Evolutionary conservation across 768 basidiomycete species (phyloP).

Genomic region (Tricholoma sp.): DNA sequence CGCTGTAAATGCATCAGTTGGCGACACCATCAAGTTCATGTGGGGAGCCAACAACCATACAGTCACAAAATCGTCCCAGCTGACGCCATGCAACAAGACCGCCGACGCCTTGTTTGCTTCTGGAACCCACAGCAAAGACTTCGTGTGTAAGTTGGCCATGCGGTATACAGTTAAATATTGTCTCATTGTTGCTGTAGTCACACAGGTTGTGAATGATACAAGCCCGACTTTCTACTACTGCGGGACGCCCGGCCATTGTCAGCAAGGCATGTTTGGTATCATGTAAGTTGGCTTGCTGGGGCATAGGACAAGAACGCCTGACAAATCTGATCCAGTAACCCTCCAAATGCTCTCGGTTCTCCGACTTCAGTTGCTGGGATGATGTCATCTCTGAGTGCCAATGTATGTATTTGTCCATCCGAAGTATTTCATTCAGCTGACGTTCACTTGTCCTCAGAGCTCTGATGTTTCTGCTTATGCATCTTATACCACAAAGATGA

Average conservation of each 20-base stretch:
- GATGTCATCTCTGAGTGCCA: conserved; percentile 44
- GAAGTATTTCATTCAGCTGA: not conserved
- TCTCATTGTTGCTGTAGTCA: conserved; percentile 38
- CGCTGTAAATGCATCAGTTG: conserved; percentile 67
- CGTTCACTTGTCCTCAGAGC: conserved; percentile 29
- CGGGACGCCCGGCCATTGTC: conserved; percentile 62
- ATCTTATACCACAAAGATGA: conserved; percentile 43
- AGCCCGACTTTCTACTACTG: conserved; percentile 75
- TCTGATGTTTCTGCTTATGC: conserved; percentile 53
- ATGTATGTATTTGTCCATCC: conserved; percentile 26
- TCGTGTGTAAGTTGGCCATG: conserved; percentile 44
- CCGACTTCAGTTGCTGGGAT: conserved; percentile 46
- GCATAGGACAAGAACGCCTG: not conserved
- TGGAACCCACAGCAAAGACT: conserved; percentile 57
- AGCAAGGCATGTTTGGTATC: conserved; percentile 84
- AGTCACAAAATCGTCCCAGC: conserved; percentile 70
- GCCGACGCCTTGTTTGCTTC: conserved; percentile 53
- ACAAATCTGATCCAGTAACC: conserved; percentile 37
- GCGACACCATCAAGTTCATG: conserved; percentile 71
- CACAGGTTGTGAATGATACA: conserved; percentile 68
- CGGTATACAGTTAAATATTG: not conserved
- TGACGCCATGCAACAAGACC: conserved; percentile 72
- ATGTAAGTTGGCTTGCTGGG: conserved; percentile 34
- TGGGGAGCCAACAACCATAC: conserved; percentile 81
- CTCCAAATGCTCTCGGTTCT: conserved; percentile 42